phyloP scores from a whole-genome alignment of 108 stramenopile species.

The Craspedostauros australis region DNA sequence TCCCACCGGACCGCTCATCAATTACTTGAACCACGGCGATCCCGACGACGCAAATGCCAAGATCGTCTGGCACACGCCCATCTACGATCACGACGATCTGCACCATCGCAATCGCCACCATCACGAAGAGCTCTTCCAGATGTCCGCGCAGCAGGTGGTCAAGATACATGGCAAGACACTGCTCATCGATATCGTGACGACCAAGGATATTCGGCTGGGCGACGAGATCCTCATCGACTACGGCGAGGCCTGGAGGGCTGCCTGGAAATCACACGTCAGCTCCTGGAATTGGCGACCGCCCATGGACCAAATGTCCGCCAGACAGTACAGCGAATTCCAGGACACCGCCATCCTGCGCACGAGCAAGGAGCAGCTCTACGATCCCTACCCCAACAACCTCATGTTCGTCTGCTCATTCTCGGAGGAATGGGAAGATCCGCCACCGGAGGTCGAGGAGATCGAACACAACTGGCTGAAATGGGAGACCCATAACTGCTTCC shows the following conservation, averaged over 20 bases:
- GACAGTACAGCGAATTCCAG: constrained; percentile 3
- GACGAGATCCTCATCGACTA: neutral
- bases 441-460: too few species aligned
- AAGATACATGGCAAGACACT: neutral
- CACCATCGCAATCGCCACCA: constrained; percentile 5
- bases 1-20: constrained; percentile 32
- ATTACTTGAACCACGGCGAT: constrained; percentile 8
- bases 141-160: neutral
- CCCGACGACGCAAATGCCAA: neutral
- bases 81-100: too few species aligned
- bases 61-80: too few species aligned
- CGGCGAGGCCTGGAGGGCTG: neutral
- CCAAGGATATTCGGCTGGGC: neutral
- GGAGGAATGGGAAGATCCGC: too few species aligned
- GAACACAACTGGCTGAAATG: neutral
- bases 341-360: constrained; percentile 6
- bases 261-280: neutral
- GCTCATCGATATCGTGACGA: neutral
- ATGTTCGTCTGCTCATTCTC: constrained; percentile 9
- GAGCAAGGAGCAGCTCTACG: constrained; percentile 4
- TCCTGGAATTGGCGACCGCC: neutral
- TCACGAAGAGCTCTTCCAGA: neutral
- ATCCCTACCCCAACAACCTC: constrained; percentile 22
- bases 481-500: neutral
- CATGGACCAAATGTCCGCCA: neutral